phyloP scores from a whole-genome alignment of 2,329 filamentous ascomycete genomes.

The Trichothecium roseum region DNA sequence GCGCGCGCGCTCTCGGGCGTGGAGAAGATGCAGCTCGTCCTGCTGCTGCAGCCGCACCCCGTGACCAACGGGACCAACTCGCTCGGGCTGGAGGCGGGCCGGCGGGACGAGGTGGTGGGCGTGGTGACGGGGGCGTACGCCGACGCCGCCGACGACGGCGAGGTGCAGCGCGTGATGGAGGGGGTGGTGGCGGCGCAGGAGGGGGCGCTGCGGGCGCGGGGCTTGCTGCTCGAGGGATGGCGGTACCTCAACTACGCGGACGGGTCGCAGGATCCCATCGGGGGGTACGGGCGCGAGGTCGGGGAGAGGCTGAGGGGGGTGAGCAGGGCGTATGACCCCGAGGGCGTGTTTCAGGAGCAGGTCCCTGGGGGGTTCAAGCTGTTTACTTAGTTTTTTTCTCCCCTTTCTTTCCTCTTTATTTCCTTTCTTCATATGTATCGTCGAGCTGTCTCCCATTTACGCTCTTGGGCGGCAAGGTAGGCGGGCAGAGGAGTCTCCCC shows the following conservation, averaged over 20 bases:
- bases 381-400: no score
- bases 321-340: slow-evolving; percentile 21
- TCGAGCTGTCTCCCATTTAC: no score
- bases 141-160: neutral
- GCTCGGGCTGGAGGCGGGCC: slow-evolving; percentile 3
- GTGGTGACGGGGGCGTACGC: slow-evolving; percentile 3
- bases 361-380: slow-evolving; percentile 3
- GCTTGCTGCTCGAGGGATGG: neutral
- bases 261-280: slow-evolving; percentile 10
- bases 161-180: slow-evolving; percentile 15
- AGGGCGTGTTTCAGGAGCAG: slow-evolving; percentile 13
- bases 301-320: slow-evolving; percentile 16
- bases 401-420: no score
- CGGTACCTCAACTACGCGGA: slow-evolving; percentile 34
- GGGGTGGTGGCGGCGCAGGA: slow-evolving; percentile 12
- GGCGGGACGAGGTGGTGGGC: slow-evolving; percentile 3
- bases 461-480: no score
- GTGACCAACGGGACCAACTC: slow-evolving; percentile 7
- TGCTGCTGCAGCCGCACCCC: slow-evolving; percentile 6
- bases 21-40: slow-evolving; percentile 4
- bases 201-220: neutral
- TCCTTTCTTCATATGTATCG: no score
- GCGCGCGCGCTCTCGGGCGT: slow-evolving; percentile 2
- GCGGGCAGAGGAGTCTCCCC: no score
- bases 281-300: slow-evolving; percentile 25